These are phyloP conservation scores for Sugiyamaella valdiviana DNA, from an alignment of 805 yeast species.

Conservation along the genomic window DNA sequence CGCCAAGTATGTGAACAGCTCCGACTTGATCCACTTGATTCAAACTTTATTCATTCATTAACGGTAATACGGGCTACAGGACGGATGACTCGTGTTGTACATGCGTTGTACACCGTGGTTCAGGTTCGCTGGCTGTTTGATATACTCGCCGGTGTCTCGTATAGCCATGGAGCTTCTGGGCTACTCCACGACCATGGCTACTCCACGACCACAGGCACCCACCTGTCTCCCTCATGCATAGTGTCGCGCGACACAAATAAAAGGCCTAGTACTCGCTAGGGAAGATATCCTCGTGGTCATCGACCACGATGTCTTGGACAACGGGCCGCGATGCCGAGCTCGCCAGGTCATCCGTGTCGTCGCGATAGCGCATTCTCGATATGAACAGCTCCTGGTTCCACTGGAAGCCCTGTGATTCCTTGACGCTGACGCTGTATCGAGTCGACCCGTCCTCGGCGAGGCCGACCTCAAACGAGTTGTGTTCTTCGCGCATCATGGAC, in stretches of 20 bases:
- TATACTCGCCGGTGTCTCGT: no score
- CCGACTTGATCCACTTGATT: no score
- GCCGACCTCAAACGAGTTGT: constrained; percentile 20
- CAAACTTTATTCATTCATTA: no score
- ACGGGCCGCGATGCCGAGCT: constrained; percentile 13
- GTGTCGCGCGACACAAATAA: neutral
- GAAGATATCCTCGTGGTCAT: constrained; percentile 20
- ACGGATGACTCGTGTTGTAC: no score
- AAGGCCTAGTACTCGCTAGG: constrained; percentile 15
- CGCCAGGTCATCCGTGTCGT: neutral
- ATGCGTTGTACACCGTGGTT: no score
- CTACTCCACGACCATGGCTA: no score
- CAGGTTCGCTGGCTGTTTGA: no score
- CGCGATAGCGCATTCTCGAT: constrained; percentile 18
- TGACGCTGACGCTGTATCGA: constrained; percentile 21
- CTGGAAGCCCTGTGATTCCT: constrained; percentile 26
- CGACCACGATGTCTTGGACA: constrained; percentile 21
- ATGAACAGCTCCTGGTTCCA: constrained; percentile 30
- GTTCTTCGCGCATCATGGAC: constrained; percentile 25
- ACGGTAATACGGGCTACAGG: no score
- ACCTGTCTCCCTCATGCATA: no score
- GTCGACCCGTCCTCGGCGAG: constrained; percentile 21
- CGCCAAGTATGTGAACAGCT: no score
- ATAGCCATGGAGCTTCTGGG: no score
- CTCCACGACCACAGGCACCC: no score